These are phyloP conservation scores for Aquanectria penicillioides DNA, from an alignment of 2,329 filamentous ascomycete species.

Conservation along the genomic window DNA sequence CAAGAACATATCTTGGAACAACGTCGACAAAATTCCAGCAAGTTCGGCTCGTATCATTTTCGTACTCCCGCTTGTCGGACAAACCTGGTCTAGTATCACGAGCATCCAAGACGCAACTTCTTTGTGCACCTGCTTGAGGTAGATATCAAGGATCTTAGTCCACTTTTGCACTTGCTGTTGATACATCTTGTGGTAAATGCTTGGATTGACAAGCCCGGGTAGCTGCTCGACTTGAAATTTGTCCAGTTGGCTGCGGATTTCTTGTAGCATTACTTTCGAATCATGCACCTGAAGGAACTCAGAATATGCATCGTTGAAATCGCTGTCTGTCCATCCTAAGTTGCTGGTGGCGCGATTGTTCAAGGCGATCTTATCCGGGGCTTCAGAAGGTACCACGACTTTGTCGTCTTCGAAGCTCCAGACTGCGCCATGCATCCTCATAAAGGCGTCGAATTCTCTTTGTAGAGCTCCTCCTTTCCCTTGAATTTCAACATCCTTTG, in stretches of 20 bases:
- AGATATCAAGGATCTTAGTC: constrained; percentile 36
- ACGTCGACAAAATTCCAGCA: neutral
- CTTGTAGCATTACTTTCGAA: constrained; percentile 9
- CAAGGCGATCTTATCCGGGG: neutral
- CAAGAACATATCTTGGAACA: neutral
- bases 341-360: neutral
- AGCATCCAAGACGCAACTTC: constrained; percentile 27
- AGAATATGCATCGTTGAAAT: constrained; percentile 10
- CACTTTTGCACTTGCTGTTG: constrained; percentile 46
- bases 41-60: constrained; percentile 32
- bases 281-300: neutral
- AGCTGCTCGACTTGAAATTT: constrained; percentile 45
- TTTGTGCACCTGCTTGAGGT: constrained; percentile 36
- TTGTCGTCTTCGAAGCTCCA: constrained; percentile 41
- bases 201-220: constrained; percentile 45
- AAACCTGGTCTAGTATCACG: constrained; percentile 29
- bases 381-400: constrained; percentile 22
- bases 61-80: constrained; percentile 16
- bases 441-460: constrained; percentile 39
- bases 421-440: constrained; percentile 40
- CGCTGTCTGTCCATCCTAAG: too few relatives aligned
- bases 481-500: constrained; percentile 35
- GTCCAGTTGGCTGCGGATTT: constrained; percentile 40
- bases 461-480: constrained; percentile 32
- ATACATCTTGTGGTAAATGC: constrained; percentile 44